A percentile compares a stretch with the other conserved stretches of the same genome.
phyloP scores from a whole-genome alignment of 371 early-diverging fungal species.

The Antonospora locustae region DNA sequence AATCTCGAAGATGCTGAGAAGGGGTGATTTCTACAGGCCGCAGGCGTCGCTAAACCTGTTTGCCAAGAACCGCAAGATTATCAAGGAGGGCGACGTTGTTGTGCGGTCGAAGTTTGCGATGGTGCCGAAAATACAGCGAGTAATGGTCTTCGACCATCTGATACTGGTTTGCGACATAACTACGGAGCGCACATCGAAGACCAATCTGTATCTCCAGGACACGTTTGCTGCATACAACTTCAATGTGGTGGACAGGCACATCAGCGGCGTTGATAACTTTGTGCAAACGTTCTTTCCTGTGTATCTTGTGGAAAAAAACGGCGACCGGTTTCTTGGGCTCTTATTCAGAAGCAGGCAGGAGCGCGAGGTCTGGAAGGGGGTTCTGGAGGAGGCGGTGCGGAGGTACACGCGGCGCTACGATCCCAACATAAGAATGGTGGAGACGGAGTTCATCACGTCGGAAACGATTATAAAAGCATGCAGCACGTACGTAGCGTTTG shows the following conservation, averaged over 20 bases:
- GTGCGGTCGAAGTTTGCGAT: background rate
- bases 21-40: background rate
- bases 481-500: no score
- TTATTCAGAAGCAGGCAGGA: background rate
- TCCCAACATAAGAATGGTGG: background rate
- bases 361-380: conserved; percentile 9
- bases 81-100: conserved; percentile 9
- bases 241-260: background rate
- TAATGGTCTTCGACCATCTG: conserved; percentile 7
- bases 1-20: conserved; percentile 30
- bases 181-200: background rate
- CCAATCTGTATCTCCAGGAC: background rate
- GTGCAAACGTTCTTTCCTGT: conserved; percentile 4
- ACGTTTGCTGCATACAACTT: conserved; percentile 8
- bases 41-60: conserved; percentile 8
- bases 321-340: background rate
- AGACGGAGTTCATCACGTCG: conserved; percentile 20
- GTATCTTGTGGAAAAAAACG: conserved; percentile 1
- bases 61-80: conserved; percentile 3
- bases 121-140: background rate
- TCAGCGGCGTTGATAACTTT: conserved; percentile 1
- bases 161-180: conserved; percentile 9
- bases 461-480: conserved; percentile 19
- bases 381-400: conserved; percentile 31
- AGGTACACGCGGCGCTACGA: conserved; percentile 24